A percentile compares a stretch with the other conserved stretches of the same genome.
Conservation (phyloP, 306 rosid species). For the Prunus mume region DNA sequence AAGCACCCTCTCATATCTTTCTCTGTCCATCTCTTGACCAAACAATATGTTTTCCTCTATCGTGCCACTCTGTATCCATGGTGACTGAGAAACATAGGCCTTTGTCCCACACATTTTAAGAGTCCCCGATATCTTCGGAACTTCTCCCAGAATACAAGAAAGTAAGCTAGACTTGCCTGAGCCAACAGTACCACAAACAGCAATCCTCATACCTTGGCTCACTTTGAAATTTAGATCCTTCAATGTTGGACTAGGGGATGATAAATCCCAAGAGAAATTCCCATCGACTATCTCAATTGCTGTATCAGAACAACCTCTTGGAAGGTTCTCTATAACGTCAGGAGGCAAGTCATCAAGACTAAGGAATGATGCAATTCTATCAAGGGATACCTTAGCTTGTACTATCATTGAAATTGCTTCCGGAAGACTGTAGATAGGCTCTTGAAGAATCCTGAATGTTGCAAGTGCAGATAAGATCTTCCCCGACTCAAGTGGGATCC, state of each 20-base stretch:
- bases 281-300: constrained; percentile 65
- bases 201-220: constrained; percentile 65
- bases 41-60: constrained; percentile 74
- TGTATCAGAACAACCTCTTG: constrained; percentile 52
- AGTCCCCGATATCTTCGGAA: constrained; percentile 68
- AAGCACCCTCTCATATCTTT: constrained; percentile 58
- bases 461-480: constrained; percentile 89
- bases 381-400: constrained; percentile 81
- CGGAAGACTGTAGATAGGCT: constrained; percentile 47
- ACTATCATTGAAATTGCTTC: constrained; percentile 67
- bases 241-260: constrained; percentile 46
- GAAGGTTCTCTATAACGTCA: constrained; percentile 61
- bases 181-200: constrained; percentile 87
- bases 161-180: constrained; percentile 87
- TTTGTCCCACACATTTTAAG: constrained; percentile 69
- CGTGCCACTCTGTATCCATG: constrained; percentile 90
- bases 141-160: constrained; percentile 75
- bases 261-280: constrained; percentile 75
- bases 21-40: constrained; percentile 69
- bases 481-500: constrained; percentile 84
- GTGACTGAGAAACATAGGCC: constrained; percentile 88
- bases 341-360: constrained; percentile 60
- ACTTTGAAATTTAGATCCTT: constrained; percentile 50
- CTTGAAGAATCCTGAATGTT: constrained; percentile 77
- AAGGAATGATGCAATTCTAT: constrained; percentile 71